phyloP scores from a whole-genome alignment of 2,329 filamentous ascomycete genomes.

The Neocucurbitaria cava region DNA sequence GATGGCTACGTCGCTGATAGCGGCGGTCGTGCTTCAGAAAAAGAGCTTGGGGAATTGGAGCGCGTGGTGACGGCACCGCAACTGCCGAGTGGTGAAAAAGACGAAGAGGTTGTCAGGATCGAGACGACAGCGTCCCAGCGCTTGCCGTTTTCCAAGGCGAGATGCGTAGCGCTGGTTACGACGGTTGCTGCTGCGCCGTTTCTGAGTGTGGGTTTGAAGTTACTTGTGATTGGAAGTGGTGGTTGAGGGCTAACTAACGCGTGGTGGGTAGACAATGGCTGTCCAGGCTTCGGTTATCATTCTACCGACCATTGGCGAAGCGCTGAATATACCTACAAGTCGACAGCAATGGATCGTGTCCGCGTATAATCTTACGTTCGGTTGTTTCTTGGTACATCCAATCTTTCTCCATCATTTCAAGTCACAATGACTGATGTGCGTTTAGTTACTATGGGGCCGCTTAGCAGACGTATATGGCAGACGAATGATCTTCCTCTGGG shows the following conservation, averaged over 20 bases:
- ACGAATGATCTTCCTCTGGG: conserved; percentile 68
- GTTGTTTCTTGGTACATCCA: conserved; percentile 64
- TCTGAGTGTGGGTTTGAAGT: conserved; percentile 37
- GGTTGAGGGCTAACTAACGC: too few relatives aligned
- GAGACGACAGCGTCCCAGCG: conserved; percentile 8
- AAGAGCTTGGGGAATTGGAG: conserved; percentile 5
- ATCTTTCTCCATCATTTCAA: neutral
- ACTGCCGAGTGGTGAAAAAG: neutral
- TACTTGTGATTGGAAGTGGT: neutral
- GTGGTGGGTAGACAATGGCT: conserved; percentile 59
- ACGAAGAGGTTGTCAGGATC: conserved; percentile 9
- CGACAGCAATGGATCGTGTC: conserved; percentile 72
- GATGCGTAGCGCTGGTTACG: conserved; percentile 37
- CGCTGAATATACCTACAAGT: conserved; percentile 63
- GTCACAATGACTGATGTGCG: conserved; percentile 4
- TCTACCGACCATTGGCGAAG: conserved; percentile 65
- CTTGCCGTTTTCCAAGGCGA: conserved; percentile 40
- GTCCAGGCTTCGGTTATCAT: conserved; percentile 68
- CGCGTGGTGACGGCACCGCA: neutral
- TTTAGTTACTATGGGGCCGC: conserved; percentile 67
- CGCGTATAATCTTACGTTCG: conserved; percentile 70
- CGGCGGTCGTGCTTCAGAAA: neutral
- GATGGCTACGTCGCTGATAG: neutral
- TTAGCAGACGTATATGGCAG: conserved; percentile 73
- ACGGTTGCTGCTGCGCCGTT: conserved; percentile 40